Evolutionary conservation across 2,329 filamentous ascomycete species (phyloP).

Genomic region (Hypoxylon sp.): DNA sequence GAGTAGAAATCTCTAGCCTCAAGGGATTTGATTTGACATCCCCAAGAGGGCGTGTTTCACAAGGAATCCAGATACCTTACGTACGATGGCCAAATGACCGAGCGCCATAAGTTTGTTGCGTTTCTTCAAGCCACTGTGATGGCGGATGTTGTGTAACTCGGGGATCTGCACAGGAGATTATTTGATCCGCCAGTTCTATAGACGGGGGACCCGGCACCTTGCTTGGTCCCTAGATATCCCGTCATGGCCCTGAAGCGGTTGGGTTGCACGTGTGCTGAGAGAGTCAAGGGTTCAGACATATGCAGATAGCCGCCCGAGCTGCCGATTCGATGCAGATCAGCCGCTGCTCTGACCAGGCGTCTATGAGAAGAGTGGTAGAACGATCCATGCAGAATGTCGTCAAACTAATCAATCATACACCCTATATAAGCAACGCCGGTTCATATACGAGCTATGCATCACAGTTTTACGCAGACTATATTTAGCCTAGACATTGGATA

Average conservation of each 20-base stretch:
- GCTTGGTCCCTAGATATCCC: constrained; percentile 31
- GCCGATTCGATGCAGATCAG: constrained; percentile 43
- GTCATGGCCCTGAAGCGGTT: constrained; percentile 28
- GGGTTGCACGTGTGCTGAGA: constrained; percentile 43
- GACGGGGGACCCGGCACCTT: constrained; percentile 26
- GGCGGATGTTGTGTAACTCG: constrained; percentile 43
- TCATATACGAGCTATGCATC: constrained; percentile 1
- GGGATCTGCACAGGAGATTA: constrained; percentile 48
- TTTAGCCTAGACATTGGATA: background rate
- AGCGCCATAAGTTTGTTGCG: constrained; percentile 34
- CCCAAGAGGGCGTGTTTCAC: constrained; percentile 26
- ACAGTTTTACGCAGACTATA: background rate
- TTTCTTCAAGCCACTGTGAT: constrained; percentile 42
- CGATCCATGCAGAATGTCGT: background rate
- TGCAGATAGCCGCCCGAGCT: constrained; percentile 46
- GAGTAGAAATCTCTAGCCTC: constrained; percentile 13
- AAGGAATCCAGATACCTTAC: constrained; percentile 18
- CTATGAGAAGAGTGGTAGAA: background rate
- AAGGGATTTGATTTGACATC: constrained; percentile 29
- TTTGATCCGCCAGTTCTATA: constrained; percentile 43
- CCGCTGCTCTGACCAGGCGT: constrained; percentile 23
- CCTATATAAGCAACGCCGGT: background rate
- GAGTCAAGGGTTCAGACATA: constrained; percentile 42
- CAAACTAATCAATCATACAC: background rate
- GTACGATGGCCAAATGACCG: constrained; percentile 16